phyloP scores from a whole-genome alignment of 106 monocot species.

The Acorus calamus region DNA sequence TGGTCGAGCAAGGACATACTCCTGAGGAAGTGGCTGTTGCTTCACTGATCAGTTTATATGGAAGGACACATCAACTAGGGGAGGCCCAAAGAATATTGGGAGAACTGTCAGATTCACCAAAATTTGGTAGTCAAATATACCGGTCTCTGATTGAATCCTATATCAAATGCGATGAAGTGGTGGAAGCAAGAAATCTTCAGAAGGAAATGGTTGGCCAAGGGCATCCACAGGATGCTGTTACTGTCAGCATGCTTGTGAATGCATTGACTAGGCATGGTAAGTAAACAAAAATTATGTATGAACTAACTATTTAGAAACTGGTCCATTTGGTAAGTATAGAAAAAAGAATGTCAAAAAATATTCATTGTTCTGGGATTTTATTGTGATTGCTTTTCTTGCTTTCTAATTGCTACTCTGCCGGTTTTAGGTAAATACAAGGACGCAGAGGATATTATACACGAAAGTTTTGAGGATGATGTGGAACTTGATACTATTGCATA shows the following conservation, averaged over 20 bases:
- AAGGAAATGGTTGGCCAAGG: slow-evolving; percentile 36
- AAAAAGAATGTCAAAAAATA: too few relatives aligned
- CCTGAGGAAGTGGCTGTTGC: slow-evolving; percentile 53
- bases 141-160: slow-evolving; percentile 64
- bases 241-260: slow-evolving; percentile 65
- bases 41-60: slow-evolving; percentile 62
- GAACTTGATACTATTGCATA: slow-evolving; percentile 88
- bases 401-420: slow-evolving; percentile 1
- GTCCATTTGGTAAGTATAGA: too few relatives aligned
- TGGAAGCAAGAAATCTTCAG: slow-evolving; percentile 46
- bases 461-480: slow-evolving; percentile 32
- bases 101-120: slow-evolving; percentile 16
- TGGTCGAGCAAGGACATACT: slow-evolving; percentile 36
- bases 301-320: too few relatives aligned
- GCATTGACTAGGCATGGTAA: slow-evolving; percentile 64
- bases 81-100: slow-evolving; percentile 46
- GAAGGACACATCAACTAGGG: slow-evolving; percentile 25
- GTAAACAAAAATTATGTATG: too few relatives aligned
- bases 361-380: too few relatives aligned
- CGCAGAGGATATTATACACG: slow-evolving; percentile 58
- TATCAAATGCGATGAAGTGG: slow-evolving; percentile 52
- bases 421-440: slow-evolving; percentile 59
- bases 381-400: not conserved
- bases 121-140: slow-evolving; percentile 27
- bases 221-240: slow-evolving; percentile 42